These are phyloP conservation scores for Pestalotiopsis sp. DNA, from an alignment of 2,329 filamentous ascomycete genomes.

Conservation along the genomic window DNA sequence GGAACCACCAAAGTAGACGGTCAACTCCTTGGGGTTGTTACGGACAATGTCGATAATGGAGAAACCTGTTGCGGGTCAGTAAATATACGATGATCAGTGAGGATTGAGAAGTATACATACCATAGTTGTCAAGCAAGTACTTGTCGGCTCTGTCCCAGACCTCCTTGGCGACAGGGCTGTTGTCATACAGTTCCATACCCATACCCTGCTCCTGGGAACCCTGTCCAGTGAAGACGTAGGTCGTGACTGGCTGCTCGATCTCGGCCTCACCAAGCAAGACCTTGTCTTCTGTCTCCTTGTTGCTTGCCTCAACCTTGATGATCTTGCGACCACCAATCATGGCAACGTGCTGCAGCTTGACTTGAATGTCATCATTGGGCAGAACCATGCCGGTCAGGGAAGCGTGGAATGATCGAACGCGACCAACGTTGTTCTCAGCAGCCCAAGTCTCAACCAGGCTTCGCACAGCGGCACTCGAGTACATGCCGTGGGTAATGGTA, in stretches of 20 bases:
- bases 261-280: conserved; percentile 94
- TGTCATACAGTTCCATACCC: conserved; percentile 98
- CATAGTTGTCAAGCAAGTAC: conserved; percentile 98
- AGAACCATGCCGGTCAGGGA: conserved; percentile 98
- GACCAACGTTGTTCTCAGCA: conserved; percentile 96
- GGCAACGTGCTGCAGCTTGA: conserved; percentile 93
- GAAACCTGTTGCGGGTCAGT: conserved; percentile 62
- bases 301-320: conserved; percentile 96
- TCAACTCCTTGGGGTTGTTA: conserved; percentile 99
- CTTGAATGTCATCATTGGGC: conserved; percentile 91
- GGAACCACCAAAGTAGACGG: conserved; percentile 95
- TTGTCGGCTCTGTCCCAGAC: conserved; percentile 98
- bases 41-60: conserved; percentile 98
- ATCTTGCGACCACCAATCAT: conserved; percentile 99
- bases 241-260: conserved; percentile 94
- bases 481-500: conserved; percentile 99
- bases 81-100: background rate
- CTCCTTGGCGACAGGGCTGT: conserved; percentile 90
- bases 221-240: conserved; percentile 98
- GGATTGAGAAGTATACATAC: conserved; percentile 49
- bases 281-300: conserved; percentile 95
- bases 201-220: conserved; percentile 99
- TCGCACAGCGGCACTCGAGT: conserved; percentile 94
- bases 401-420: conserved; percentile 95
- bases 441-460: conserved; percentile 98